Base-by-base conservation (phyloP, 352 stramenopile species). In the Thalassiosira hispida region DNA sequence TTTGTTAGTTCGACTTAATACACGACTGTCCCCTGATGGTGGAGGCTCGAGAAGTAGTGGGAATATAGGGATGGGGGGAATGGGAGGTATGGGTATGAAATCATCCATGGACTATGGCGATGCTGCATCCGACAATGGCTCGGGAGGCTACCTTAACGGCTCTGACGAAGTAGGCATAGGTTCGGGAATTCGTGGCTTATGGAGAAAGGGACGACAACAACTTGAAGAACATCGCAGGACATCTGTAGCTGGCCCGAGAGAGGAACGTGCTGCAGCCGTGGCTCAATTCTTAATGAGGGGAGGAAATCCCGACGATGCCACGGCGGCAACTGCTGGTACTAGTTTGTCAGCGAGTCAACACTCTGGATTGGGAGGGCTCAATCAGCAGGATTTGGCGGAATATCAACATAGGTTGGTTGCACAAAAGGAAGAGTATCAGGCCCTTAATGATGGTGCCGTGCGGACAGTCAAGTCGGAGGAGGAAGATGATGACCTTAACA, bases 261-360 rank as follows among this genome's bases (percentile, higher is more conserved):
- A 83, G 51, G 67, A 79, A 38, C 61, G 67, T 25, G 76, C 68
- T 4, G 80, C 80, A 18, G 66, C 74, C 4, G 68, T 84, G 33
- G 80, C 69, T 12, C 67, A 81, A 18, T 87, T 81, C 61, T 69
- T 84, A 3, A 85, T 85, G 60, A 56, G 59, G 33, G 40, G 46
- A n/a, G 38, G 49, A 16, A 35, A 40, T 38, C 14, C 18, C 7
- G 65, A 56, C 5, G 63, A 62, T 44, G 14, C 0, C 11, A 51
- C n/a, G 14, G 51, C 33, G 2, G 27, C 1, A 0, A 38, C 27
- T 0, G 51, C 29, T 23, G 44, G 9, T 9, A 53, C 44, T 7
- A 47, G 35, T 2, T 40, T 57, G 38, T 35, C 56, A 20, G 14
- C 42, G 18, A 60, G 33, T 38, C 22, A 73, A 2, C n/a, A 59